These are phyloP conservation scores for Schrenkiella parvula DNA, from an alignment of 345 rosid genomes.

Conservation along the genomic window DNA sequence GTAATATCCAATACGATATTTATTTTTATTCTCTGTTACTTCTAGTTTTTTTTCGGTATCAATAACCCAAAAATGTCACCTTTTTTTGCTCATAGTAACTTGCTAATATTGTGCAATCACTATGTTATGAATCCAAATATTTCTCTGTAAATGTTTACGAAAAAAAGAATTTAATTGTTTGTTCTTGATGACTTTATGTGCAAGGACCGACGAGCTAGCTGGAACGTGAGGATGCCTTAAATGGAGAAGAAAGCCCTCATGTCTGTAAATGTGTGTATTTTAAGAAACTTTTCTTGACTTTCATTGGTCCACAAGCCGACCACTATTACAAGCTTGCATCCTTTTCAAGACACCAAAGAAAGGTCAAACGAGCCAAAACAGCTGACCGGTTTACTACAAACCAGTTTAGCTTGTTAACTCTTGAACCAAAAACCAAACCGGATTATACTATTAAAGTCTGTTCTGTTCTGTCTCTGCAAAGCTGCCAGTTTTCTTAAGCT, in stretches of 20 bases:
- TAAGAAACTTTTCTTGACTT: slow-evolving; percentile 20
- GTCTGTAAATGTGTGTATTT: slow-evolving; percentile 25
- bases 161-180: not conserved
- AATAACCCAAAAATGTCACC: not conserved
- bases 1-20: not conserved
- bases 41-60: not conserved
- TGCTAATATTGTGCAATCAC: not conserved
- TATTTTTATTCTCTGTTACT: not conserved
- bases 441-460: not conserved
- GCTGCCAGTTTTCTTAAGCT: not conserved
- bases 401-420: not conserved
- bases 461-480: not conserved
- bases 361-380: slow-evolving; percentile 28
- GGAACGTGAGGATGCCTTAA: slow-evolving; percentile 17
- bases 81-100: not conserved
- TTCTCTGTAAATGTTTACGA: not conserved
- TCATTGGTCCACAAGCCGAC: slow-evolving; percentile 12
- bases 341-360: slow-evolving; percentile 10
- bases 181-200: slow-evolving; percentile 6
- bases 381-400: slow-evolving; percentile 1
- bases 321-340: slow-evolving; percentile 7
- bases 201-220: slow-evolving; percentile 11
- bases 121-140: not conserved
- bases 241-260: slow-evolving; percentile 24
- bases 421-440: not conserved